Evolutionary conservation across 352 stramenopile species (phyloP).

Genomic region (Blastocystis sp.): DNA sequence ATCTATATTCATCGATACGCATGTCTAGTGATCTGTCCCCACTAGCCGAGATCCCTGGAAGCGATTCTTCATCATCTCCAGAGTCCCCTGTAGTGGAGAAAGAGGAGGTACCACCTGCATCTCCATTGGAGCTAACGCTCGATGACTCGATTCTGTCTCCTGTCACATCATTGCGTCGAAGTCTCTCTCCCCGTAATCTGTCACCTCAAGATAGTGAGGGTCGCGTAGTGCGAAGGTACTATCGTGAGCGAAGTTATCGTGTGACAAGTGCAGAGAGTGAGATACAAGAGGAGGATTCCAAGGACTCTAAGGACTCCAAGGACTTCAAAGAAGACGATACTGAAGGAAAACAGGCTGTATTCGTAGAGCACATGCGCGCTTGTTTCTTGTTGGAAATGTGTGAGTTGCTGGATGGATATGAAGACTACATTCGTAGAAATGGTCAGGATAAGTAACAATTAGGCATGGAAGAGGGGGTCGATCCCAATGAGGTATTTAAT

Average conservation of each 20-base stretch:
- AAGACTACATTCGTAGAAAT: conserved; percentile 6
- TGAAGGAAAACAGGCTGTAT: neutral
- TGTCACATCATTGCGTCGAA: neutral
- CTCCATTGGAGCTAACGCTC: neutral
- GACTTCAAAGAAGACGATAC: neutral
- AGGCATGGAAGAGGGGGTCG: conserved; percentile 15
- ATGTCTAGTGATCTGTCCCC: neutral
- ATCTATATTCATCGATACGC: conserved; percentile 19
- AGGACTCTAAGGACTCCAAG: neutral
- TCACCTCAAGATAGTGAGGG: neutral
- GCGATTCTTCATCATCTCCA: neutral
- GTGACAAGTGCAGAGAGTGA: neutral
- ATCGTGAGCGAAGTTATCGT: conserved; percentile 13
- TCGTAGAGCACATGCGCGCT: conserved; percentile 4
- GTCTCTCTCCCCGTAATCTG: neutral
- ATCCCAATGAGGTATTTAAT: conserved; percentile 33
- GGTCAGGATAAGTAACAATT: neutral
- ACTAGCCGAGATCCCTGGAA: neutral
- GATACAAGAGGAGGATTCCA: neutral
- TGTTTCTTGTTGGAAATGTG: conserved; percentile 46
- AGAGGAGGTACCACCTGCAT: neutral
- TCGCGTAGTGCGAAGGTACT: conserved; percentile 29
- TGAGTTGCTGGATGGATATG: conserved; percentile 6
- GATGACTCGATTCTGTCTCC: neutral
- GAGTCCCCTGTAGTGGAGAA: neutral